Evolutionary conservation across 768 basidiomycete species (phyloP).

Genomic region (Pulveroboletus sp.): DNA sequence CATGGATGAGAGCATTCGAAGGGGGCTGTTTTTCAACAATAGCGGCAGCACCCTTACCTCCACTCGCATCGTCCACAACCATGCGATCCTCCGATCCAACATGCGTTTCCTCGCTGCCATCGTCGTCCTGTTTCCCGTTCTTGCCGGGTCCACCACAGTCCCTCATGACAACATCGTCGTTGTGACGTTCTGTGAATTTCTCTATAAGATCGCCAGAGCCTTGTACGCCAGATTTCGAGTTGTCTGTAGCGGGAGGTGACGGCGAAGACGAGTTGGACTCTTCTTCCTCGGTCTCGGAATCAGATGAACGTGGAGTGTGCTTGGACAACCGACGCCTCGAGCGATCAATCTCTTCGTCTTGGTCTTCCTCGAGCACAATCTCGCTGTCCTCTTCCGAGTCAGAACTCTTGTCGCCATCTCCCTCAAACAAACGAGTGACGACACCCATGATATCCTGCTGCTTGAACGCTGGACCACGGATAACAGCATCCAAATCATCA

Average conservation of each 20-base stretch:
- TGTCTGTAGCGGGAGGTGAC: slow-evolving; percentile 27
- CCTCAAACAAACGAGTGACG: slow-evolving; percentile 28
- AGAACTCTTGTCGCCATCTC: slow-evolving; percentile 33
- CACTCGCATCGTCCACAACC: slow-evolving; percentile 7
- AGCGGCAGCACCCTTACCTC: not conserved
- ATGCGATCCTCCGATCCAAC: slow-evolving; percentile 19
- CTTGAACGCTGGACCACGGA: slow-evolving; percentile 38
- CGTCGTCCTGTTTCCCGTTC: slow-evolving; percentile 2
- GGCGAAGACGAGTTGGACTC: slow-evolving; percentile 13
- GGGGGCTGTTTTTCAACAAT: not conserved
- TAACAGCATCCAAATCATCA: slow-evolving; percentile 38
- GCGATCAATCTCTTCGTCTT: slow-evolving; percentile 33
- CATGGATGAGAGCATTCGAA: not conserved
- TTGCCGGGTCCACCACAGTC: not conserved
- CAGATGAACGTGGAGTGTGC: slow-evolving; percentile 31
- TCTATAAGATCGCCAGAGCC: not conserved
- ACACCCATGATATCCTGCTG: slow-evolving; percentile 22
- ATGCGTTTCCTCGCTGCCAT: slow-evolving; percentile 18
- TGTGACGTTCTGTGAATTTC: not conserved
- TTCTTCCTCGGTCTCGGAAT: slow-evolving; percentile 36
- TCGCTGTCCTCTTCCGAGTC: slow-evolving; percentile 41
- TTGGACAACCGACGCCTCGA: slow-evolving; percentile 31
- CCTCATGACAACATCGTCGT: slow-evolving; percentile 6
- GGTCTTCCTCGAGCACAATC: slow-evolving; percentile 41
- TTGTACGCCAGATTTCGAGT: slow-evolving; percentile 27